These are phyloP conservation scores for Xylariaceae sp. DNA, from an alignment of 2,329 filamentous ascomycete genomes.

Conservation along the genomic window DNA sequence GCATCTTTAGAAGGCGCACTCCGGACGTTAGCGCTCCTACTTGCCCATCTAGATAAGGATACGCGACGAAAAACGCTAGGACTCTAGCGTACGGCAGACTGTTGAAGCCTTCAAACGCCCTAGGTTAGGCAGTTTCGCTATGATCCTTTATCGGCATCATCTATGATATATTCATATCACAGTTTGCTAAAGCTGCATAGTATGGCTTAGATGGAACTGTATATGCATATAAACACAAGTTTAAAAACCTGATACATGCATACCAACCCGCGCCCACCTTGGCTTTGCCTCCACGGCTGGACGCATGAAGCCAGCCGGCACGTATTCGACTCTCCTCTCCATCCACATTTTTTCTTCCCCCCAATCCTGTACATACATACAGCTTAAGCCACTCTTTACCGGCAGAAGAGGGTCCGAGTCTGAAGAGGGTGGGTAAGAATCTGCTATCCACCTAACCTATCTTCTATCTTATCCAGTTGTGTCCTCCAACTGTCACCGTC, in stretches of 20 bases:
- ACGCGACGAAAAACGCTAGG: not conserved
- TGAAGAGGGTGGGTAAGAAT: constrained; percentile 13
- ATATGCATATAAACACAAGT: not conserved
- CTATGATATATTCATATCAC: not conserved
- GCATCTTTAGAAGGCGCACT: too few species aligned
- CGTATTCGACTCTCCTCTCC: constrained; percentile 5
- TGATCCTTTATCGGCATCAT: not conserved
- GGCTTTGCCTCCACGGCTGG: not conserved
- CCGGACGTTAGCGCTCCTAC: not conserved
- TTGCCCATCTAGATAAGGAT: not conserved
- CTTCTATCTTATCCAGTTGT: not conserved
- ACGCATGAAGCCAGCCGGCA: not conserved
- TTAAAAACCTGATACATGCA: not conserved
- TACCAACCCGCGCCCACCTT: not conserved
- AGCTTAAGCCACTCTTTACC: constrained; percentile 4
- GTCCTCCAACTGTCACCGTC: not conserved
- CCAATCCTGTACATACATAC: not conserved
- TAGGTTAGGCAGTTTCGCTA: not conserved
- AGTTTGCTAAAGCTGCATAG: not conserved
- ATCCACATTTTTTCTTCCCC: constrained; percentile 14
- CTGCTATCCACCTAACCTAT: constrained; percentile 5
- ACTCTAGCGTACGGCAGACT: not conserved
- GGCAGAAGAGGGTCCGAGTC: constrained; percentile 13
- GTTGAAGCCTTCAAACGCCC: not conserved
- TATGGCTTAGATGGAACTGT: not conserved